phyloP scores from a whole-genome alignment of 2,329 filamentous ascomycete genomes.

The Penicillium sclerotiorum region DNA sequence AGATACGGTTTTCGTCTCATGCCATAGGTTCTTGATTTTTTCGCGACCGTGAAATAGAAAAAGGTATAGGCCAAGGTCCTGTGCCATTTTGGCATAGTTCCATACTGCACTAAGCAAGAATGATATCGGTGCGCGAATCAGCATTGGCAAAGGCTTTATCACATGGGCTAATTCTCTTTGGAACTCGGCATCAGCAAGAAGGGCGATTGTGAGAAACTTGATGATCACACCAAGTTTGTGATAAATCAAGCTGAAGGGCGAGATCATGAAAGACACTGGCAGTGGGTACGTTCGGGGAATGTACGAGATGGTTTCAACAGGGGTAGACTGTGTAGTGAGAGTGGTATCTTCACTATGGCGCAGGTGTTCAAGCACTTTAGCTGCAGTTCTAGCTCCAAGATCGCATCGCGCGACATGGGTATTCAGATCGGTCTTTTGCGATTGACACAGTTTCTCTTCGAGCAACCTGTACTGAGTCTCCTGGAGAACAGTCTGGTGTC shows the following conservation, averaged over 20 bases:
- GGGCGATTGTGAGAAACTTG: conserved; percentile 54
- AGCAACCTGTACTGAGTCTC: conserved; percentile 49
- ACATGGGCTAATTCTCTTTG: conserved; percentile 54
- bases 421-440: conserved; percentile 40
- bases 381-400: conserved; percentile 46
- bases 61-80: conserved; percentile 49
- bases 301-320: conserved; percentile 32
- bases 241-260: conserved; percentile 45
- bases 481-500: conserved; percentile 44
- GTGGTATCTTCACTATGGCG: conserved; percentile 32
- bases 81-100: conserved; percentile 50
- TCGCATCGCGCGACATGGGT: conserved; percentile 54
- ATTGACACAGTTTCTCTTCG: conserved; percentile 41
- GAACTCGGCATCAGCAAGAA: conserved; percentile 56
- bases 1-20: conserved; percentile 53
- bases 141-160: conserved; percentile 36
- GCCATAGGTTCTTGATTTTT: conserved; percentile 51
- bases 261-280: conserved; percentile 29
- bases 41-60: conserved; percentile 54
- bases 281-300: conserved; percentile 27
- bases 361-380: conserved; percentile 36
- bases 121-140: conserved; percentile 41
- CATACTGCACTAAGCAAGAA: conserved; percentile 52
- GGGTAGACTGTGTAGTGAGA: conserved; percentile 28
- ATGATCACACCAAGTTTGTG: conserved; percentile 46